Conservation (phyloP, 116 monocot species). For the Papilionanthe hybrid region DNA sequence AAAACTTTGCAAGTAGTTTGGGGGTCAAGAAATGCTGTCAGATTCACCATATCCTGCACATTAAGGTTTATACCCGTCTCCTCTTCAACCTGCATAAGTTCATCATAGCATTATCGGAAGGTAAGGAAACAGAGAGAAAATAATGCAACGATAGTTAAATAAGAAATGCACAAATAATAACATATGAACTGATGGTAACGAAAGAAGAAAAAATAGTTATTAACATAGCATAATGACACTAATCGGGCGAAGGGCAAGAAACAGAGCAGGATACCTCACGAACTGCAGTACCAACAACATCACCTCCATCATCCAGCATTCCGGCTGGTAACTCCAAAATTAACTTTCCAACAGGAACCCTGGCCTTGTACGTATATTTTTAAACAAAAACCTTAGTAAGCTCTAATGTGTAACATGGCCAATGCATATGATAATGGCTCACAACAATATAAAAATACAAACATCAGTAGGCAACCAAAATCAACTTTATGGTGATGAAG, state of each 20-base stretch:
- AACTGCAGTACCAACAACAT: slow-evolving; percentile 78
- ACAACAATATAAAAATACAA: not conserved
- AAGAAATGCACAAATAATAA: not conserved
- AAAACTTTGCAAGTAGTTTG: slow-evolving; percentile 64
- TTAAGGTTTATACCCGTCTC: slow-evolving; percentile 78
- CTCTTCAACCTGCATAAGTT: slow-evolving; percentile 76
- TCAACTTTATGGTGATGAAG: not conserved
- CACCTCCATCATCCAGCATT: slow-evolving; percentile 84
- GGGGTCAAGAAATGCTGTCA: slow-evolving; percentile 73
- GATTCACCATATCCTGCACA: slow-evolving; percentile 65
- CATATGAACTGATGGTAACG: not conserved
- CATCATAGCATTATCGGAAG: not conserved
- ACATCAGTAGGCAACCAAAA: not conserved
- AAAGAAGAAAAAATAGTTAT: not conserved
- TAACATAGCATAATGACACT: not conserved
- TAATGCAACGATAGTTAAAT: not conserved
- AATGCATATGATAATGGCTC: not conserved
- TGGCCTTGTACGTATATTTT: slow-evolving; percentile 42
- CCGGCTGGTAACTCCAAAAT: slow-evolving; percentile 95
- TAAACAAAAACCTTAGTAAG: not conserved
- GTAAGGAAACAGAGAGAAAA: not conserved
- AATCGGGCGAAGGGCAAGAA: not conserved
- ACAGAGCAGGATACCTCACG: slow-evolving; percentile 63
- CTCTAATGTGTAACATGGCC: not conserved
- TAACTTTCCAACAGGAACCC: slow-evolving; percentile 88